Base-by-base conservation (phyloP, 1,284 basidiomycete genomes). In the Laetiporus sulphureus region DNA sequence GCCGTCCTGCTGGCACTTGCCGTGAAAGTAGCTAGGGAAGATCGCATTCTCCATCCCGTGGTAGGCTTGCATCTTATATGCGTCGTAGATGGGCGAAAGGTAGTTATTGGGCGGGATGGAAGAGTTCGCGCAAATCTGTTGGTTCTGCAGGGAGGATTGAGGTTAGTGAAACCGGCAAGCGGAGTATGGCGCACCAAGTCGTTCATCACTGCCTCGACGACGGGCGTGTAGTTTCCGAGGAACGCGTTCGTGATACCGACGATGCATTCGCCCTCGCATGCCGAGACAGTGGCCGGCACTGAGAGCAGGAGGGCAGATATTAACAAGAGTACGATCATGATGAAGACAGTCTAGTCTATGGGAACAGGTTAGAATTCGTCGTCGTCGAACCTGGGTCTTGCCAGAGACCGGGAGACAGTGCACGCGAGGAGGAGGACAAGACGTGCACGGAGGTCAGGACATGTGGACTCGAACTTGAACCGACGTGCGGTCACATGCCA, bases 241-340 rank as follows among this genome's bases (percentile, higher is more conserved):
- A 73, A 75, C 16, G 72, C 71, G 32, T 72, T 66, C 16, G 79
- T 82, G 49, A 78, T 73, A 15, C 62, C 68, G 19, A 64, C 62
- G 47, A 80, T 82, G 55, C 83, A 87, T 25, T 77, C 73, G 22
- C 75, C 79, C 66, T 87, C 83, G 58, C 83, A 87, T 30, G 75
- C 78, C 23, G 55, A 56, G 45, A 73, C 72, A 36, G 65, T 54
- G 56, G 44, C 55, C 52, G 59, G 61, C 54, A 57, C 59, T 41
- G 56, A 42, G 2, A 56, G 20, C 27, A 62, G 32, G 33, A 58
- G 33, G n/a, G 60, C 32, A 25, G 53, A 23, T 15, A 60, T n/a
- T 18, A 46, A 15, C 35, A 46, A 40, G 25, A 44, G 38, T 44
- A 53, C 37, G 32, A 50, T 51, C 53, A 58, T 56, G 7, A n/a